Conservation (phyloP, 2,329 filamentous ascomycete species). For the Coleophoma crateriformis region DNA sequence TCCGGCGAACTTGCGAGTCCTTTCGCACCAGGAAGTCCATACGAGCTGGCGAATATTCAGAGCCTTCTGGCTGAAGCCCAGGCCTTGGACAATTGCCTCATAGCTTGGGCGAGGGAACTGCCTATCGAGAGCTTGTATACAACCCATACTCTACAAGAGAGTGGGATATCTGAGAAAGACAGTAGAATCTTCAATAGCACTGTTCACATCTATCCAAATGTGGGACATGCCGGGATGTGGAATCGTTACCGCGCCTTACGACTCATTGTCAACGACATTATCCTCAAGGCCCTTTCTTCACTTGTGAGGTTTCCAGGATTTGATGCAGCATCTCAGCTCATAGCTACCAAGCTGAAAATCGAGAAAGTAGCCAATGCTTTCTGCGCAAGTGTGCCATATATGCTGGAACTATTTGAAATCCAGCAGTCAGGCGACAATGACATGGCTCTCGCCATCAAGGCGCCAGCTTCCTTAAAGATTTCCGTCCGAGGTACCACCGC, state of each 20-base stretch:
- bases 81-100: slow-evolving; percentile 2
- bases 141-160: background rate
- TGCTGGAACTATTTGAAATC: slow-evolving; percentile 1
- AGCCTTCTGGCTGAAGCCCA: slow-evolving; percentile 1
- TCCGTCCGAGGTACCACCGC: slow-evolving; percentile 2
- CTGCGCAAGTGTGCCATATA: slow-evolving; percentile 8
- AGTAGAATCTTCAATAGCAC: background rate
- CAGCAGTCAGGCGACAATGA: background rate
- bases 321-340: background rate
- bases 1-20: background rate
- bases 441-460: background rate
- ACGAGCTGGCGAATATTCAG: background rate
- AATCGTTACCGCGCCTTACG: slow-evolving; percentile 7
- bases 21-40: background rate
- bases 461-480: background rate
- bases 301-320: background rate
- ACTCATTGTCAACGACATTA: slow-evolving; percentile 5
- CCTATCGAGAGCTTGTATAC: slow-evolving; percentile 4
- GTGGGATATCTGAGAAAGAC: background rate
- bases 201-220: slow-evolving; percentile 6
- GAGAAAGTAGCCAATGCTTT: slow-evolving; percentile 3
- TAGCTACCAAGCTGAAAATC: background rate
- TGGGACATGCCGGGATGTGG: slow-evolving; percentile 8
- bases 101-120: slow-evolving; percentile 3
- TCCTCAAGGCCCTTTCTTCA: background rate